Evolutionary conservation across 306 rosid species (phyloP).

Genomic region (Acacia crassicarpa): DNA sequence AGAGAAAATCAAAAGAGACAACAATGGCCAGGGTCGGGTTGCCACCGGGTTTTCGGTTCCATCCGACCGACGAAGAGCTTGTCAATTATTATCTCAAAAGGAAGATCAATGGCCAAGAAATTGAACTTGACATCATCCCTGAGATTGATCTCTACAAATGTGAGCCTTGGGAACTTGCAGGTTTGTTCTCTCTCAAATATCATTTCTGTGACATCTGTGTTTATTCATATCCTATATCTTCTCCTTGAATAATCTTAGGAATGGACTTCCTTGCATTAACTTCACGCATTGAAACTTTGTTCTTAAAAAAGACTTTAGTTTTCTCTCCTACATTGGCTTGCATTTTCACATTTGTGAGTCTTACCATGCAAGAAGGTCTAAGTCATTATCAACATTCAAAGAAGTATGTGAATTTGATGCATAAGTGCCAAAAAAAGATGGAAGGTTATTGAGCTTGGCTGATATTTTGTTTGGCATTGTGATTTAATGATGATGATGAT

Average conservation of each 20-base stretch:
- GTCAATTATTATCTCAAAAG: conserved; percentile 93
- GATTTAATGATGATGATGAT: neutral
- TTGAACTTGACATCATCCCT: conserved; percentile 97
- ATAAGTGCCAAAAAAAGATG: neutral
- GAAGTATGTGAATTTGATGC: neutral
- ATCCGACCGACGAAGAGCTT: conserved; percentile 97
- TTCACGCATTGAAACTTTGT: neutral
- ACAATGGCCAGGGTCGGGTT: conserved; percentile 91
- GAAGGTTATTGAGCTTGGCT: conserved; percentile 15
- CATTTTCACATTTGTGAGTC: neutral
- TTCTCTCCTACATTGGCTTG: neutral
- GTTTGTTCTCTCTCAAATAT: conserved; percentile 32
- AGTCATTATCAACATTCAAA: neutral
- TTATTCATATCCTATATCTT: neutral
- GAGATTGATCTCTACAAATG: conserved; percentile 99
- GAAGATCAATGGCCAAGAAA: conserved; percentile 87
- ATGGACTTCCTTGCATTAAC: neutral
- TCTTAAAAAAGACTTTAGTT: neutral
- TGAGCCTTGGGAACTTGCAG: conserved; percentile 99
- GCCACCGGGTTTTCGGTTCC: conserved; percentile 99
- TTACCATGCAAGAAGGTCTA: neutral
- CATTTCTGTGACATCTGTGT: neutral
- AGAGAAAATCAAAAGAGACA: neutral
- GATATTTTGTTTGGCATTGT: conserved; percentile 6
- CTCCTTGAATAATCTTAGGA: neutral